phyloP scores from a whole-genome alignment of 805 yeast species.

The Kluyveromyces nonfermentans region DNA sequence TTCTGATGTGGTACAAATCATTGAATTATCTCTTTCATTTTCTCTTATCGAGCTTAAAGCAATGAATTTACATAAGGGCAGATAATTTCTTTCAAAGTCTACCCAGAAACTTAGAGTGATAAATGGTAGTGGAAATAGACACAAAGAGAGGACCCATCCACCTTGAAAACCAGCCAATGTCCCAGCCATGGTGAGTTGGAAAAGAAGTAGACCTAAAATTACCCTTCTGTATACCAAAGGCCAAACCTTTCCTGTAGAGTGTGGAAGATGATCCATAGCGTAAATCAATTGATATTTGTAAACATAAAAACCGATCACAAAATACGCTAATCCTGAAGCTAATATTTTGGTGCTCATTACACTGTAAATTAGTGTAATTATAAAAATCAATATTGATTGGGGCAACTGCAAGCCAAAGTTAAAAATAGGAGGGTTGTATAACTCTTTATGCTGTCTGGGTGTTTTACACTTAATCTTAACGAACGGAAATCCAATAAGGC shows the following conservation, averaged over 20 bases:
- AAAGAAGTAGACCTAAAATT: conserved; percentile 66
- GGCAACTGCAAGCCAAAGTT: conserved; percentile 89
- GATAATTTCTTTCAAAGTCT: conserved; percentile 72
- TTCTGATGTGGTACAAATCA: conserved; percentile 16
- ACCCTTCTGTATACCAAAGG: conserved; percentile 79
- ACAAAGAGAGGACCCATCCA: conserved; percentile 66
- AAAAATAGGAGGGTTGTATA: conserved; percentile 84
- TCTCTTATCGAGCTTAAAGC: conserved; percentile 73
- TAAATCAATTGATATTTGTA: conserved; percentile 85
- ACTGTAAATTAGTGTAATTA: conserved; percentile 79
- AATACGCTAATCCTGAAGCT: conserved; percentile 75
- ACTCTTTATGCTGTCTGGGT: conserved; percentile 67
- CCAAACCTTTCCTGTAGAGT: conserved; percentile 96
- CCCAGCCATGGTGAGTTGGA: conserved; percentile 91
- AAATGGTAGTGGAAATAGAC: conserved; percentile 68
- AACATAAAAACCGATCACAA: conserved; percentile 76
- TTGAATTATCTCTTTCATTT: conserved; percentile 28
- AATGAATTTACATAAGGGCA: conserved; percentile 75
- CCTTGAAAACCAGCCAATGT: conserved; percentile 68
- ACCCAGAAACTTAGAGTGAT: conserved; percentile 57
- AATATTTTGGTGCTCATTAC: conserved; percentile 83
- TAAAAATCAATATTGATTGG: conserved; percentile 77
- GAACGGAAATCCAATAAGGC: conserved; percentile 64
- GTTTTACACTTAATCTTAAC: conserved; percentile 59
- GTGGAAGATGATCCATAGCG: conserved; percentile 91